Base-by-base conservation (phyloP, 2,329 filamentous ascomycete genomes). In the Chaetomiaceae sp. region DNA sequence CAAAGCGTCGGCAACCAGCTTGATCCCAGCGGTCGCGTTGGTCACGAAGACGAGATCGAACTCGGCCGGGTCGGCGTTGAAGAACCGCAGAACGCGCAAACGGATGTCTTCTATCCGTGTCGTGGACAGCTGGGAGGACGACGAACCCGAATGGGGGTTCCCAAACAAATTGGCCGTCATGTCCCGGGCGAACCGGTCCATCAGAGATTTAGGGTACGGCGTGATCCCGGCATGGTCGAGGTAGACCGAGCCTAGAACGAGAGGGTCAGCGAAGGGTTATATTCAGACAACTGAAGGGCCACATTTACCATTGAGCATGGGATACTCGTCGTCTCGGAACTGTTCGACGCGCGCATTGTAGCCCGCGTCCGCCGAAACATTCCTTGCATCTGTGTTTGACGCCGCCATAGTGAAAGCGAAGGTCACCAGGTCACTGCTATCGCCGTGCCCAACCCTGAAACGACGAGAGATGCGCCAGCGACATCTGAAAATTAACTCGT, bases 221-320 rank as follows among this genome's bases (percentile, higher is more conserved):
- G 90, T 91, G n/a, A 88, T 87, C n/a, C 89, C 91, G 0, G 89
- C 89, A 83, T 97, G 90, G 58, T 97, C 91, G 47, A 97, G 82
- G 64, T 96, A 97, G 38, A 83, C 74, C 9, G 79, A 80, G 42
- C 77, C 87, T 91, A 45, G 38, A 52, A 50, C 53, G 38, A 54
- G 43, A 24, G 9, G 22, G 5, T 24, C 22, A n/a, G 17, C 5
- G 6, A 38, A 20, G 27, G 38, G 29, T 12, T 11, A 39, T n/a
- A n/a, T 15, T 6, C n/a, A 4, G 7, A 32, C 14, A 15, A 34
- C 38, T 11, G 44, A 39, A 12, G 39, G 49, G n/a, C 3, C 2
- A 27, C 4, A 26, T 15, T 12, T 50, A 83, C 84, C 81, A 67
- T 76, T 69, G 35, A 88, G 70, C 81, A 86, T 84, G 20, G 84